These are phyloP conservation scores for Russula virescens DNA, from an alignment of 768 basidiomycete species.

Conservation along the genomic window DNA sequence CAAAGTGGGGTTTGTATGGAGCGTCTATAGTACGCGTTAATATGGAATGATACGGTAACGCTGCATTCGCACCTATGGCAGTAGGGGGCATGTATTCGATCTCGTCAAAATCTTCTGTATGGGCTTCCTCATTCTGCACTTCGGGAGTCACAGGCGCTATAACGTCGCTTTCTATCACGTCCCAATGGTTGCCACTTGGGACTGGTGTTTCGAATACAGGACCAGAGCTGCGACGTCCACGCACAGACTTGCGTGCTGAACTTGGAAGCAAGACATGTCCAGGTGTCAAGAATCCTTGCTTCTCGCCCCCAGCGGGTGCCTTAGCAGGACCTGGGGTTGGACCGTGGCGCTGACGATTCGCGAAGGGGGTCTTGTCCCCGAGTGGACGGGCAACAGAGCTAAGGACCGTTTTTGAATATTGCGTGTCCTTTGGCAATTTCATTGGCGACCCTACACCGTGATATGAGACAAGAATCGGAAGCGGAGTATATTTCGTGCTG, in stretches of 20 bases:
- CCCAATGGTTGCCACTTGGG: slow-evolving; percentile 67
- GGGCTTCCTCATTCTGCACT: slow-evolving; percentile 24
- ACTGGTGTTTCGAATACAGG: slow-evolving; percentile 61
- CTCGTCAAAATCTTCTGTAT: slow-evolving; percentile 38
- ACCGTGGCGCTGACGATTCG: slow-evolving; percentile 48
- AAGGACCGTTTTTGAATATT: slow-evolving; percentile 25
- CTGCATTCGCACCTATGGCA: slow-evolving; percentile 36
- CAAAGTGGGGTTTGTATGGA: slow-evolving; percentile 43
- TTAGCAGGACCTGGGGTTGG: slow-evolving; percentile 30
- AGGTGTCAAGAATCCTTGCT: slow-evolving; percentile 31
- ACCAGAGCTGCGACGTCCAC: slow-evolving; percentile 46
- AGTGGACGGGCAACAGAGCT: slow-evolving; percentile 42
- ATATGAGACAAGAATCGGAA: background rate
- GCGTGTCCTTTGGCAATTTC: slow-evolving; percentile 6
- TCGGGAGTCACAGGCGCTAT: slow-evolving; percentile 15
- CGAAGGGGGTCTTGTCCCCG: slow-evolving; percentile 71
- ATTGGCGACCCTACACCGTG: slow-evolving; percentile 15
- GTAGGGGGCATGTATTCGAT: slow-evolving; percentile 54
- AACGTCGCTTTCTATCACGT: slow-evolving; percentile 50
- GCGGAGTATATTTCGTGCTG: slow-evolving; percentile 12
- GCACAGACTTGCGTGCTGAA: slow-evolving; percentile 58
- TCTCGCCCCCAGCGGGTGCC: slow-evolving; percentile 29
- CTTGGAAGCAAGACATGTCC: slow-evolving; percentile 53
- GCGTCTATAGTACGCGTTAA: slow-evolving; percentile 29
- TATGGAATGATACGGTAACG: background rate